Evolutionary conservation across 129 eudicot species (phyloP), one percentile per base, ranked within the genome.

Genomic region (Lactuca sativa): DNA sequence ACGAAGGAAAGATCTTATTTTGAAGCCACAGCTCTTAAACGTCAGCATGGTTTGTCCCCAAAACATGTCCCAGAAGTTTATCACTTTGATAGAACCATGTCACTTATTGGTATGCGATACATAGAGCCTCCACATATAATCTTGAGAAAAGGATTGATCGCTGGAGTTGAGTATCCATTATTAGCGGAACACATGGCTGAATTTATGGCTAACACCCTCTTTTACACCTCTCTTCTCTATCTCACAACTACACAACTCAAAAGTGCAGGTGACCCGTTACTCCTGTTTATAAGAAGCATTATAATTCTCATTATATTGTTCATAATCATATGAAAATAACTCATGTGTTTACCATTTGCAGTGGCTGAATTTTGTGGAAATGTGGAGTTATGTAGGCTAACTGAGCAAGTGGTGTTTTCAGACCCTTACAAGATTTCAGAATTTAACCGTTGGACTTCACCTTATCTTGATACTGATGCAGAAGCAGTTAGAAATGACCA

Each of bases 321-420:
- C 49, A 43, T 43, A 6, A 47, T 10, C 9, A 11, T 47, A 38
- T 60, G 80, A 48, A 38, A 31, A 49, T 68, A 54, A 31, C 68
- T 74, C 32, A 64, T 68, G 38, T 5, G 41, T 60, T 25, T 71
- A 66, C 77, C 67, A 74, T 10, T 49, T 74, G 73, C 92, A 93
- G 98, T 93, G 79, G 96, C 96, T 67, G 89, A 93, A 59, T 92
- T 62, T 71, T 92, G 98, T 65, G 96, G 80, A 36, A 93, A 93
- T 59, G 95, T 87, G 90, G 98, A 93, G 86, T 9, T 93, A 63
- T 86, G 98, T 86, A 80, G 96, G 82, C 95, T 83, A 48, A 93
- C 98, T 14, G 98, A 85, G 64, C 98, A 89, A 58, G 95, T 89
- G 71, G 95, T 93, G 31, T 89, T 93, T 79, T 93, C 98, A 74